Conservation (phyloP, 495 filamentous ascomycete genomes). For the Daldinia caldariorum region DNA sequence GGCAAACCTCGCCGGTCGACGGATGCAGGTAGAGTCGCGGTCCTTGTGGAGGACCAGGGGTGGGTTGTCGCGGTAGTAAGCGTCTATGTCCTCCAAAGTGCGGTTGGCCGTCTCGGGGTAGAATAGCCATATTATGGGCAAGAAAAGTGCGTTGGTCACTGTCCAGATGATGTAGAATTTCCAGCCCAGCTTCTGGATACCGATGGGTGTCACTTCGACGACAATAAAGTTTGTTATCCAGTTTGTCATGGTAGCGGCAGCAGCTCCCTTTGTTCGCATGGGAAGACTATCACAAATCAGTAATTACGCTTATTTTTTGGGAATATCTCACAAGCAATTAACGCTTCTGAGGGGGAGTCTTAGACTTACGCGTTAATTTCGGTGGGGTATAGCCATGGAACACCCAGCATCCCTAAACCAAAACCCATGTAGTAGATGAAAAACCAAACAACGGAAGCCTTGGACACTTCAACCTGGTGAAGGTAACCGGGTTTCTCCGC, state of each 20-base stretch:
- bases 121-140: constrained; percentile 70
- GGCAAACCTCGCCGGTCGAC: constrained; percentile 42
- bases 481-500: constrained; percentile 50
- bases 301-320: not conserved
- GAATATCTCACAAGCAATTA: not conserved
- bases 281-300: constrained; percentile 48
- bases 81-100: constrained; percentile 57
- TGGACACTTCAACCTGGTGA: constrained; percentile 46
- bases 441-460: constrained; percentile 63
- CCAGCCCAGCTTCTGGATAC: constrained; percentile 69
- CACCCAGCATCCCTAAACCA: constrained; percentile 65
- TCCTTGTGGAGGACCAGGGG: constrained; percentile 54
- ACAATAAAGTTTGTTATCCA: constrained; percentile 73
- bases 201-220: constrained; percentile 71
- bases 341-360: not conserved
- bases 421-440: constrained; percentile 63
- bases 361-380: constrained; percentile 64
- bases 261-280: constrained; percentile 67
- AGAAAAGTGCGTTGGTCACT: constrained; percentile 65
- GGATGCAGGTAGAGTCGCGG: constrained; percentile 33
- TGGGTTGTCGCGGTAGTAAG: constrained; percentile 57
- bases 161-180: constrained; percentile 74
- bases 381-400: constrained; percentile 70
- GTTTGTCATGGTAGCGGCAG: constrained; percentile 67
- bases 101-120: constrained; percentile 65